These are phyloP conservation scores for Hymenoscyphus salicellus DNA, from an alignment of 2,329 filamentous ascomycete species.

Conservation along the genomic window DNA sequence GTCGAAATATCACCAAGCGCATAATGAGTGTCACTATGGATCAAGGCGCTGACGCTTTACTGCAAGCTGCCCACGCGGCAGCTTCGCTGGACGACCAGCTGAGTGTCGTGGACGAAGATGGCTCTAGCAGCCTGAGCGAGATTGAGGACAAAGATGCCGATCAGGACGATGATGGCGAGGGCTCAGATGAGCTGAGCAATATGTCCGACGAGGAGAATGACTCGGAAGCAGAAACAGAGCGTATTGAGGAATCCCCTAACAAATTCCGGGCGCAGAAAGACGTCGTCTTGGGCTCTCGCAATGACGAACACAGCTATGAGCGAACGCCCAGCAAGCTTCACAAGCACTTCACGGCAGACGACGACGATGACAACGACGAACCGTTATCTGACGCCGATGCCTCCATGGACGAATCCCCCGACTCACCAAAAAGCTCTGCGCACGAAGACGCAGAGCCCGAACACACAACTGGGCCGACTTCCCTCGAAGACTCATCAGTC, in stretches of 20 bases:
- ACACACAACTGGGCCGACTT: slow-evolving; percentile 37
- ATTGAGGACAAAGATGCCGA: slow-evolving; percentile 77
- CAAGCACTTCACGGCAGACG: slow-evolving; percentile 49
- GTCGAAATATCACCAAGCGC: slow-evolving; percentile 23
- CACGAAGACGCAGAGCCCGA: slow-evolving; percentile 39
- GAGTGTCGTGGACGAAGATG: slow-evolving; percentile 46
- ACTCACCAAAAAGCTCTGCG: slow-evolving; percentile 37
- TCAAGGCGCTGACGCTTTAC: slow-evolving; percentile 28
- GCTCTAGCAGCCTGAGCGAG: slow-evolving; percentile 90
- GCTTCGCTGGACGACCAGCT: slow-evolving; percentile 30
- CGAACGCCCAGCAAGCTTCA: slow-evolving; percentile 76
- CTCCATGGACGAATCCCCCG: slow-evolving; percentile 38
- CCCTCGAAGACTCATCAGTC: slow-evolving; percentile 31
- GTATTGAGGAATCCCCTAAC: slow-evolving; percentile 83
- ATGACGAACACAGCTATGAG: slow-evolving; percentile 55
- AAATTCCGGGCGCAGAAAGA: slow-evolving; percentile 58
- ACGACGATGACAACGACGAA: slow-evolving; percentile 42
- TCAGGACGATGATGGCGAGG: slow-evolving; percentile 52
- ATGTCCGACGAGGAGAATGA: slow-evolving; percentile 57
- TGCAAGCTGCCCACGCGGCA: slow-evolving; percentile 30
- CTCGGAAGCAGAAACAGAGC: slow-evolving; percentile 90
- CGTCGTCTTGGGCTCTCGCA: slow-evolving; percentile 56
- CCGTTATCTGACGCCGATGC: slow-evolving; percentile 37
- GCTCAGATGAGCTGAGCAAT: slow-evolving; percentile 36
- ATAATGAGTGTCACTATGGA: slow-evolving; percentile 35